Evolutionary conservation across 2,329 filamentous ascomycete genomes (phyloP), one percentile per base, ranked within the genome.

Genomic region (Stemphylium vesicarium): DNA sequence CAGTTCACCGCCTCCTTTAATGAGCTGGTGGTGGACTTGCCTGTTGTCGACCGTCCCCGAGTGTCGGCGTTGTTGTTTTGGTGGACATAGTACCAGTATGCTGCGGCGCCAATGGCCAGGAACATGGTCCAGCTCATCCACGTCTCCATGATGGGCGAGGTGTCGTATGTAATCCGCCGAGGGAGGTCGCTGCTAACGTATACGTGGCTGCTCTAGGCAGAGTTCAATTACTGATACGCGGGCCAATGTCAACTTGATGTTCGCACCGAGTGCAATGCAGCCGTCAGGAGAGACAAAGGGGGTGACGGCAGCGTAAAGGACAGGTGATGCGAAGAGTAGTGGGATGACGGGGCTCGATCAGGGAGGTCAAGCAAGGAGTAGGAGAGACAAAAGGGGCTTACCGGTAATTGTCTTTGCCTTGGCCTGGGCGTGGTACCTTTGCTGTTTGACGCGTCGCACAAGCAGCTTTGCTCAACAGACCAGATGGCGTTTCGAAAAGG

Each of bases 61-160:
- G 61, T 51, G 20, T 59, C 53, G 20, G 57, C 60, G 16, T 55
- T 50, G 45, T 56, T 58, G 55, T 67, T 69, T 48, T 69, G 64
- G 43, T 56, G 41, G n/a, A 36, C 65, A 57, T 64, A 68, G 60
- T 75, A 75, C 43, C 60, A 70, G 55, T 68, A 70, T 18, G 56
- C 56, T 13, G 56, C 69, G 24, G 62, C 71, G 35, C 53, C 59
- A 44, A 74, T 57, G 60, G 63, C 66, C 53, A 76, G 47, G 48
- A 73, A 66, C 31, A 69, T 54, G 24, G 61, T 65, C 73, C 73
- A 76, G 58, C 63, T 74, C 56, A 64, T 58, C 70, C 66, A 71
- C 18, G 68, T 50, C 60, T 73, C 65, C 71, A 75, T 74, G 50
- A 38, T 69, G 56, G 29, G 15, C 13, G 6, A 29, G 5, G 44